Base-by-base conservation (phyloP, 2,329 filamentous ascomycete species). In the Botryotinia narcissicola region DNA sequence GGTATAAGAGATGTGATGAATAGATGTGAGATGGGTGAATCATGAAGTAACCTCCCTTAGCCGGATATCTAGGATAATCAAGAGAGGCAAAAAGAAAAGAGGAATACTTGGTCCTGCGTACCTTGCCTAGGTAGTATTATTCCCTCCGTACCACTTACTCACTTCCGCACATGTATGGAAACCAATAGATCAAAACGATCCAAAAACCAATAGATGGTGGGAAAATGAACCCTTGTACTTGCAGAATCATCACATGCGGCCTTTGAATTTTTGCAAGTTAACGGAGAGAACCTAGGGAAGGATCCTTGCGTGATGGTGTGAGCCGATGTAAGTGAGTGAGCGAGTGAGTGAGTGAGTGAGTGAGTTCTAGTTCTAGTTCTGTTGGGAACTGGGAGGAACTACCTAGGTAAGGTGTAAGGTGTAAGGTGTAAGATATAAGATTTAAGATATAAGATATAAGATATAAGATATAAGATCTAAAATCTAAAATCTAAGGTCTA, bases 171-270 rank as follows among this genome's bases (percentile, higher is more conserved):
- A 54, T 68, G 48, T 54, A 42, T 68, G 48, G 64, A 68, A 68
- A 42, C 35, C 66, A 32, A 68, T 68, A 29, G 64, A 67, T 67
- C 32, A 18, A 18, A 54, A 16, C 0, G 48, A 54, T n/a, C 16
- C 51, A 16, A 67, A 67, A 67, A 14, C 12, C 29, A 37, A 51
- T 51, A 37, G 67, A 61, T 40, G 46, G 67, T 71, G 73, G 29
- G 54, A 63, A 35, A 22, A 35, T 44, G 61, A 68, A 67, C 63
- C 74, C 74, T 75, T 75, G 74, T 69, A 74, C 73, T 67, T 75
- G 74, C 73, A 75, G 71, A 63, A 70, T 59, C 74, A 70, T 73
- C 74, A 73, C 72, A 74, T 75, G 72, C 57, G 9, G 72, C 40
- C 29, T 62, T 9, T 37, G 40, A 29, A 20, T 14, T 40, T 29